Evolutionary conservation across 441 rosid genomes (phyloP).

Genomic region (Populus hybrid): DNA sequence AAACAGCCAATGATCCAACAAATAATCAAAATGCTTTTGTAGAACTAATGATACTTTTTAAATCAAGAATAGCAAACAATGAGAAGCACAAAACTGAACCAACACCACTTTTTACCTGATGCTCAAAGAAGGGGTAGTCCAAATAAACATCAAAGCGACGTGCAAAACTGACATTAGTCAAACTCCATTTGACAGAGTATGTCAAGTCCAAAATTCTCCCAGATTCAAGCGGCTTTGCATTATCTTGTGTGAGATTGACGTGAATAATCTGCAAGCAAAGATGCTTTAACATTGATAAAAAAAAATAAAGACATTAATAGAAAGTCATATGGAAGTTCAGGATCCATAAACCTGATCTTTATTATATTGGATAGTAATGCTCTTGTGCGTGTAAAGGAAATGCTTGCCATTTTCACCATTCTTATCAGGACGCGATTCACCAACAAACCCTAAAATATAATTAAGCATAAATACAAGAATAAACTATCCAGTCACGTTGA

Average conservation of each 20-base stretch:
- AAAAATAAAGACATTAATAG: conserved; percentile 9
- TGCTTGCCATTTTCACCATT: conserved; percentile 73
- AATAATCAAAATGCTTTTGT: neutral
- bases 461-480: conserved; percentile 10
- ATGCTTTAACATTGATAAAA: neutral
- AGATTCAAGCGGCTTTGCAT: conserved; percentile 67
- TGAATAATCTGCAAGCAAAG: conserved; percentile 69
- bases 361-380: conserved; percentile 60
- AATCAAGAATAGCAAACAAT: neutral
- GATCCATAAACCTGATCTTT: conserved; percentile 73
- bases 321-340: neutral
- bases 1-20: neutral
- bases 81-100: neutral
- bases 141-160: conserved; percentile 92
- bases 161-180: conserved; percentile 68
- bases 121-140: conserved; percentile 97
- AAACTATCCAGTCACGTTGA: conserved; percentile 12
- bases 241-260: conserved; percentile 82
- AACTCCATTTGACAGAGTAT: conserved; percentile 76
- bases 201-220: conserved; percentile 71
- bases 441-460: conserved; percentile 70
- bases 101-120: conserved; percentile 53
- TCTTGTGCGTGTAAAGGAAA: conserved; percentile 80
- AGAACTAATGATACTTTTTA: neutral
- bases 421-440: conserved; percentile 78